Conservation (phyloP, 441 rosid genomes). For the Erysimum cheiri region DNA sequence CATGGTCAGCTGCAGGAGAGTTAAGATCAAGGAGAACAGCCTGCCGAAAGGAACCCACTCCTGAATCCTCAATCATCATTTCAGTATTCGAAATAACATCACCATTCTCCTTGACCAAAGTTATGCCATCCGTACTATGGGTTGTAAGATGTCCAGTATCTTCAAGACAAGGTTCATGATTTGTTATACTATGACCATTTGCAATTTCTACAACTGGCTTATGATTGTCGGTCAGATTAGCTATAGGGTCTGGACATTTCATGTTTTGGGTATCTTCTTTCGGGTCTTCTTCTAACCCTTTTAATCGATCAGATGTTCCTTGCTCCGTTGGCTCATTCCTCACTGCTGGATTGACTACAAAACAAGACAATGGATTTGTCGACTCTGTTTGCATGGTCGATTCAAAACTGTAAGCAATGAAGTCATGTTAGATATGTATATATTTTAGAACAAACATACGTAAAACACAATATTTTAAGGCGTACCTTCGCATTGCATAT, state of each 20-base stretch:
- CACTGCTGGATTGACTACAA: constrained; percentile 48
- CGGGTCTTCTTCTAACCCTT: constrained; percentile 45
- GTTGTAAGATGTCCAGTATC: constrained; percentile 38
- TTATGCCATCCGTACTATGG: constrained; percentile 33
- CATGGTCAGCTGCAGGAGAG: constrained; percentile 43
- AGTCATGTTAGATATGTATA: constrained; percentile 44
- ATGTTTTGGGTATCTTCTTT: constrained; percentile 44
- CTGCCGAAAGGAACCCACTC: constrained; percentile 23
- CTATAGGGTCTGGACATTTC: constrained; percentile 41
- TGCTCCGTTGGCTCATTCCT: constrained; percentile 45
- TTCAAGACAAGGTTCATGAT: constrained; percentile 40
- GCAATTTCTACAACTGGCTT: constrained; percentile 42
- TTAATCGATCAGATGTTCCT: constrained; percentile 41
- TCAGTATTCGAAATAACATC: constrained; percentile 32
- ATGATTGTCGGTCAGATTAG: constrained; percentile 42
- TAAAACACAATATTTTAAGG: constrained; percentile 23
- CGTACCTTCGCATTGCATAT: constrained; percentile 82
- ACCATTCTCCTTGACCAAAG: constrained; percentile 37
- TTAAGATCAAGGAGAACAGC: constrained; percentile 45
- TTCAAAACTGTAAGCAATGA: constrained; percentile 70
- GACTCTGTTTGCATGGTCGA: constrained; percentile 52
- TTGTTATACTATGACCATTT: constrained; percentile 45
- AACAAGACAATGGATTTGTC: constrained; percentile 46
- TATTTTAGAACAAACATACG: constrained; percentile 30
- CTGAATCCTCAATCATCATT: constrained; percentile 34